phyloP scores from a whole-genome alignment of 768 basidiomycete genomes.

The Boletus speciosus region DNA sequence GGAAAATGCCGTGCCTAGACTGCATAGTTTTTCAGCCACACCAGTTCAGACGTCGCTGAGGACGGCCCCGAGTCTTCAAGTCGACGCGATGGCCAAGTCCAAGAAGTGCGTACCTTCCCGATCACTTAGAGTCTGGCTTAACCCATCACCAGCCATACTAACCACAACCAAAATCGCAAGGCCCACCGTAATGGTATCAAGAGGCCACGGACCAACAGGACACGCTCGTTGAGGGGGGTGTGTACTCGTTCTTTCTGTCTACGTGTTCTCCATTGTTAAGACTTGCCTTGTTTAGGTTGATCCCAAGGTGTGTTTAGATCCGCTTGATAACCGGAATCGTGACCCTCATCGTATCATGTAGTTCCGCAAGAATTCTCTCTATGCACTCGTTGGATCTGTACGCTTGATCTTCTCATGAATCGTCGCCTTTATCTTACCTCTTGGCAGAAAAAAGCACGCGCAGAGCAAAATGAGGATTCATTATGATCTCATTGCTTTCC shows the following conservation, averaged over 20 bases:
- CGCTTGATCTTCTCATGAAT: constrained; percentile 25
- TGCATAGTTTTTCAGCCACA: constrained; percentile 37
- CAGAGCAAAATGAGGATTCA: constrained; percentile 54
- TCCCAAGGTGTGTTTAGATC: constrained; percentile 54
- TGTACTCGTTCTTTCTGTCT: constrained; percentile 33
- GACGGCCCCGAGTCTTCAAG: constrained; percentile 5
- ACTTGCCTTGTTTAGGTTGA: constrained; percentile 54
- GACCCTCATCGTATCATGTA: constrained; percentile 26
- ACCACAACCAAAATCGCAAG: constrained; percentile 96
- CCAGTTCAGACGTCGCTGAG: not conserved
- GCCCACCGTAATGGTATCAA: constrained; percentile 98
- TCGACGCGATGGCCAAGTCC: constrained; percentile 84
- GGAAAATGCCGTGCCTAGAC: constrained; percentile 24
- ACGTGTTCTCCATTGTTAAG: not conserved
- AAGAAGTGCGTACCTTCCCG: constrained; percentile 70
- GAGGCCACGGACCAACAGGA: constrained; percentile 66
- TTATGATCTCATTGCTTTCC: constrained; percentile 21
- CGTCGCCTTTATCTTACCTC: not conserved
- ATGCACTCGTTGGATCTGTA: constrained; percentile 73
- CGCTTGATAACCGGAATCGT: not conserved
- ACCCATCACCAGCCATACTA: constrained; percentile 62
- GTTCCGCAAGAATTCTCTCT: constrained; percentile 83
- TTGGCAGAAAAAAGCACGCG: constrained; percentile 61
- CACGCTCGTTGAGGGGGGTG: constrained; percentile 89
- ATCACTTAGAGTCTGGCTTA: constrained; percentile 8